Conservation (phyloP, 352 stramenopile species). For the Pythium dissimile region DNA sequence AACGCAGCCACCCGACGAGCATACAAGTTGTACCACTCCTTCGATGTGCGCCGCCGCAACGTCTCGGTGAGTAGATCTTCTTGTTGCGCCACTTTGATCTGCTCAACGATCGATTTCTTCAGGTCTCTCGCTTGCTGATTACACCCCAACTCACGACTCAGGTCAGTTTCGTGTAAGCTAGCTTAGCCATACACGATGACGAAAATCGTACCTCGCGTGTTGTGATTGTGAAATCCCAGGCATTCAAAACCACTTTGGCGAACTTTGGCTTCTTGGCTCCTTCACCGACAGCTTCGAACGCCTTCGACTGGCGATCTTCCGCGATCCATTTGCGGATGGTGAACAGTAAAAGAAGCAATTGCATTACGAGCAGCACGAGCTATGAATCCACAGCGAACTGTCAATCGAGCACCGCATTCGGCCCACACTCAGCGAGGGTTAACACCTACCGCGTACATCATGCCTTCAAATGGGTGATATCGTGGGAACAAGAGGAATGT, state of each 20-base stretch:
- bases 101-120: slow-evolving; percentile 53
- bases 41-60: slow-evolving; percentile 43
- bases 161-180: too few relatives aligned
- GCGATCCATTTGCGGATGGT: slow-evolving; percentile 68
- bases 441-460: slow-evolving; percentile 52
- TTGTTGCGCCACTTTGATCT: slow-evolving; percentile 51
- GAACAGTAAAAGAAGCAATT: slow-evolving; percentile 49
- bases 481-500: slow-evolving; percentile 56
- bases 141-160: too few relatives aligned
- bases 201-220: slow-evolving; percentile 29
- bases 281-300: slow-evolving; percentile 47
- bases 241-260: slow-evolving; percentile 60
- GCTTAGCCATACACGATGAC: too few relatives aligned
- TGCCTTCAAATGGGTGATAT: slow-evolving; percentile 47
- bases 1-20: slow-evolving; percentile 39
- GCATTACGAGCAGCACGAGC: slow-evolving; percentile 43
- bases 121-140: slow-evolving; percentile 53
- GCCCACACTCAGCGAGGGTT: too few relatives aligned
- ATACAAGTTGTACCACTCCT: slow-evolving; percentile 60
- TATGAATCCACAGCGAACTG: slow-evolving; percentile 9
- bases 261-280: slow-evolving; percentile 52
- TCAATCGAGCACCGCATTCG: too few relatives aligned
- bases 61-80: slow-evolving; percentile 53
- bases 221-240: slow-evolving; percentile 62
- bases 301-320: slow-evolving; percentile 64